Evolutionary conservation across 306 rosid species (phyloP).

Genomic region (Luffa aegyptiaca): DNA sequence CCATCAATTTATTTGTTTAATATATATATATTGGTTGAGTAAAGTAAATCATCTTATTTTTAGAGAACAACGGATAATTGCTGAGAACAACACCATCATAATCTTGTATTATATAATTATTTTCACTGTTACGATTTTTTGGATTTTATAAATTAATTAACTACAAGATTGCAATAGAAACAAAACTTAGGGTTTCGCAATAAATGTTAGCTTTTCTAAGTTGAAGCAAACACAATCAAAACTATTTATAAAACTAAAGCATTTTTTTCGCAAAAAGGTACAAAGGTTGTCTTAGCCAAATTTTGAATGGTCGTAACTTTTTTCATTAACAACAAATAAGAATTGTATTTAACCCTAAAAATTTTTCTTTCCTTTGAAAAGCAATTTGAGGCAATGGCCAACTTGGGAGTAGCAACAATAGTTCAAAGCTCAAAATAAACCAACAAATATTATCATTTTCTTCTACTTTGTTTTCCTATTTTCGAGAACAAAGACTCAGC

Average conservation of each 20-base stretch:
- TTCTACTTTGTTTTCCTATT: neutral
- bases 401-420: neutral
- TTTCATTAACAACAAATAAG: conserved; percentile 3
- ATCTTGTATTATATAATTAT: neutral
- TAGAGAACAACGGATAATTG: neutral
- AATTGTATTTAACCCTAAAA: neutral
- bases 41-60: neutral
- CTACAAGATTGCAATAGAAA: neutral
- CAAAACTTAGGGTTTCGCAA: neutral
- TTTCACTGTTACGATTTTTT: neutral
- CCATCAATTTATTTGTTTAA: neutral
- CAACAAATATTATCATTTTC: neutral
- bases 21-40: neutral
- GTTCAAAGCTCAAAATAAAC: neutral
- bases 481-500: neutral
- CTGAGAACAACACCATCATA: neutral
- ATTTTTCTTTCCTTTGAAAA: neutral
- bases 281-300: neutral
- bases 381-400: neutral
- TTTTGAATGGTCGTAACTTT: neutral
- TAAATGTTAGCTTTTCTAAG: neutral
- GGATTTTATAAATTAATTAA: neutral
- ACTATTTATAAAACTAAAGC: neutral
- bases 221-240: neutral
- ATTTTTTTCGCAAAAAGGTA: neutral